Evolutionary conservation across 208 protist genomes (phyloP), one percentile per base, ranked within the genome.

Genomic region (Trypanosoma congolense): DNA sequence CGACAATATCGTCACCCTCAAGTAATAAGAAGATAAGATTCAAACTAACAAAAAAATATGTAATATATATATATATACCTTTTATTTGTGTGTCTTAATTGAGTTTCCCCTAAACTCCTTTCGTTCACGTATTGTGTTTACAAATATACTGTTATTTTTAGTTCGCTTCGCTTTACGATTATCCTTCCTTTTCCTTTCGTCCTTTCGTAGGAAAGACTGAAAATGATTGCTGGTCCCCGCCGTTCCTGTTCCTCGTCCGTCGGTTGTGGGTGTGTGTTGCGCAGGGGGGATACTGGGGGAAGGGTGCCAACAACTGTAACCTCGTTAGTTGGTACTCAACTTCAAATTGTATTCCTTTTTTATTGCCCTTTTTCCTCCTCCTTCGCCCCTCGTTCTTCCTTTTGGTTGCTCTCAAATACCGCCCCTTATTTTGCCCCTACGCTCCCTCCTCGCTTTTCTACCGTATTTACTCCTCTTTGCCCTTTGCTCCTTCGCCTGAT

Each of bases 401-500:
- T 38, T 38, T 38, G 33, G 33, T 6, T 6, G 33, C 33, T 38
- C 12, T 38, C 33, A 16, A 38, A 38, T 38, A 16, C 33, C 33
- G 6, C 12, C 12, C 12, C 33, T 38, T 38, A 16, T 38, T 38
- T 38, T 38, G 33, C 33, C 0, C 33, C 12, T 38, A 16, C 12
- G 6, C 12, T 51, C 30, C 16, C 16, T 51, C 46, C 26, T 31
- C 16, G 10, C 26, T 51, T 51, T 47, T 47, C 10, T 47, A 25
- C 24, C 26, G 19, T 51, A 31, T 51, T 51, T n/a, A 47, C 42
- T 47, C n/a, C 21, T 41, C 42, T 47, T 47, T 47, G 16, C 10
- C 18, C 18, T 47, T 47, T 47, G 18, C 21, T 47, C 21, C 18
- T 47, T 18, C 0, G 16, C 18, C 8, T 6, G 8, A 10, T 18